phyloP scores from a whole-genome alignment of 305 asterid genomes.

The Fraxinus velutina region DNA sequence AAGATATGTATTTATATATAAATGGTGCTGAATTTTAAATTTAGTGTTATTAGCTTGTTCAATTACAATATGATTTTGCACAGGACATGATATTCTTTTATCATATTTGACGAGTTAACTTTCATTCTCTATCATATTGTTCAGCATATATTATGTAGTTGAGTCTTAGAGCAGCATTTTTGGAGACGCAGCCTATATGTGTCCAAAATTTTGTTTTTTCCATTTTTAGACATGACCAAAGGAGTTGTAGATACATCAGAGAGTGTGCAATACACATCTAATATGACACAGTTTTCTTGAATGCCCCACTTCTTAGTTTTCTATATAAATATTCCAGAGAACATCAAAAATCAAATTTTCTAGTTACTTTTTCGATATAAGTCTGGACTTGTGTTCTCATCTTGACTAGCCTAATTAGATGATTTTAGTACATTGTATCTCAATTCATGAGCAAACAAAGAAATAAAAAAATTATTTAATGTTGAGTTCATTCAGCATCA shows the following conservation, averaged over 20 bases:
- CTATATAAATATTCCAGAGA: not conserved
- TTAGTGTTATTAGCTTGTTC: not conserved
- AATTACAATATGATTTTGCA: not conserved
- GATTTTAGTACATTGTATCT: not conserved
- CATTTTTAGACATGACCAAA: not conserved
- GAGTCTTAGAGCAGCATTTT: not conserved
- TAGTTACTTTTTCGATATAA: not conserved
- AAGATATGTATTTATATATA: not conserved
- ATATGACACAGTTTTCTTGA: not conserved
- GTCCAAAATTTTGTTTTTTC: not conserved
- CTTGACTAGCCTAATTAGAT: not conserved
- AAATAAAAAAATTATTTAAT: not conserved
- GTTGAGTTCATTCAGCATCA: not conserved
- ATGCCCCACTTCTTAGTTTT: not conserved
- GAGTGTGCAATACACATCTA: not conserved
- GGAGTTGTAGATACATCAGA: not conserved
- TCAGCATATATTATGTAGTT: not conserved
- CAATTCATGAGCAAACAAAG: not conserved
- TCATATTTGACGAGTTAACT: not conserved
- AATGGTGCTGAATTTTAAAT: not conserved
- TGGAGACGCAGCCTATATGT: not conserved
- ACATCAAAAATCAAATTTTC: not conserved
- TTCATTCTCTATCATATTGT: not conserved
- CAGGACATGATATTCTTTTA: not conserved
- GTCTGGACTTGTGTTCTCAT: not conserved